Evolutionary conservation across 495 filamentous ascomycete genomes (phyloP), one percentile per base, ranked within the genome.

Genomic region (Massariosphaeria phaeospora): DNA sequence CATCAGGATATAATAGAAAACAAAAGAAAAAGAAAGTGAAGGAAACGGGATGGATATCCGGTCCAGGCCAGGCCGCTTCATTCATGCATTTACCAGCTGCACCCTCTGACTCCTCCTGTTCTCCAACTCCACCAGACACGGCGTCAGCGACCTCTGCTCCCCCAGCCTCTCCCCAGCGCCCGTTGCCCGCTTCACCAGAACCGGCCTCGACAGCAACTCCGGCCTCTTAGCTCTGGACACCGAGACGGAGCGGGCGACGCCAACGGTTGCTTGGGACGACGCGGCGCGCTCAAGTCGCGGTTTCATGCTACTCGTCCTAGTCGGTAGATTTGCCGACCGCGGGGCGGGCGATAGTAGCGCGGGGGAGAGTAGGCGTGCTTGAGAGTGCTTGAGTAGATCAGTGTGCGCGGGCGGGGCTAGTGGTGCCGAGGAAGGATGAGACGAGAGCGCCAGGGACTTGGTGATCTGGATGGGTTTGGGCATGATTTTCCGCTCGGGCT

Each of bases 401-500:
- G 9, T 36, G 12, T 35, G 10, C 13, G 31, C 18, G 9, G 13
- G 15, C 10, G 30, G 25, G 26, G 49, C 51, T 6, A 55, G 36
- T 21, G 57, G 57, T 24, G 56, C 56, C 12, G 56, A 59, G 1
- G 49, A 45, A 11, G 56, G 56, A 2, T 40, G 26, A 36, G 46
- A 44, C 54, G 29, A 26, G 17, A 23, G 45, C 17, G 26, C 21
- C 31, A 26, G 33, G 8, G 31, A 18, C 17, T 12, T n/a, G 27
- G 36, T 51, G 15, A 10, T 36, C 20, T 18, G 26, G 11, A 43
- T 13, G 24, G 54, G 54, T 30, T 63, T 63, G 2, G 71, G 67
- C 35, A 79, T 52, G 64, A 79, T 78, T 54, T 78, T 67, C 76
- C 79, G 78, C 51, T 73, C 61, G 17, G 75, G 77, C 52, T 78